These are phyloP conservation scores for Kwoniella sp. DNA, from an alignment of 768 basidiomycete species.

Conservation along the genomic window DNA sequence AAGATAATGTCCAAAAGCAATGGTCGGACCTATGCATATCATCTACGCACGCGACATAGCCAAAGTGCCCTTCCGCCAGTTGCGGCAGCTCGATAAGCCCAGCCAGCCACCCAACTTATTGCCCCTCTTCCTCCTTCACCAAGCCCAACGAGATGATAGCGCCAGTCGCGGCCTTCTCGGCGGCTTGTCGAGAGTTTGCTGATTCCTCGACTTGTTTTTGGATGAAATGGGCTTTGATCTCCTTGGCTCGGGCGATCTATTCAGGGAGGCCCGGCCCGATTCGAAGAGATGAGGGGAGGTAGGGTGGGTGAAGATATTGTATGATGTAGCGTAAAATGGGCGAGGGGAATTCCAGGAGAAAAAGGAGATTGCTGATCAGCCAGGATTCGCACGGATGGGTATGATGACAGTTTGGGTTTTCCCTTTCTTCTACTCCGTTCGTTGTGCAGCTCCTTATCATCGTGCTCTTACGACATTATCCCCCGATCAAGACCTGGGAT, in stretches of 20 bases:
- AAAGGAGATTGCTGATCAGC: not conserved
- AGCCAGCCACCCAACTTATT: conserved; percentile 16
- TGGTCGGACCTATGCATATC: conserved; percentile 20
- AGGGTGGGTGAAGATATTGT: too few species aligned
- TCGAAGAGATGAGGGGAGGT: too few species aligned
- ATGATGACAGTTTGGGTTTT: too few species aligned
- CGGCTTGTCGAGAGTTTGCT: conserved; percentile 70
- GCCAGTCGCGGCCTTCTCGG: conserved; percentile 72
- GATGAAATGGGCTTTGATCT: conserved; percentile 71
- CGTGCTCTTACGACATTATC: too few species aligned
- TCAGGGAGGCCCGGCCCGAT: not conserved
- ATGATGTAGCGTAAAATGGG: too few species aligned
- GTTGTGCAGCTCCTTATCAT: too few species aligned
- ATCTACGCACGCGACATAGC: not conserved
- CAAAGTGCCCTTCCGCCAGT: not conserved
- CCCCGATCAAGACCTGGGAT: too few species aligned
- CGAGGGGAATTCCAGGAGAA: too few species aligned
- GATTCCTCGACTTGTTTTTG: conserved; percentile 66
- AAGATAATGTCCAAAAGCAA: too few species aligned
- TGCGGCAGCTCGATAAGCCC: not conserved
- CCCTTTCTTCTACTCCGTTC: too few species aligned
- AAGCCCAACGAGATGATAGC: conserved; percentile 75
- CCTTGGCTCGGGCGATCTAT: conserved; percentile 69
- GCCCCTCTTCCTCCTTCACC: conserved; percentile 63
- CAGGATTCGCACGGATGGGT: too few species aligned